Evolutionary conservation across 306 rosid genomes (phyloP), one percentile per base, ranked within the genome.

Genomic region (Spatholobus suberectus): DNA sequence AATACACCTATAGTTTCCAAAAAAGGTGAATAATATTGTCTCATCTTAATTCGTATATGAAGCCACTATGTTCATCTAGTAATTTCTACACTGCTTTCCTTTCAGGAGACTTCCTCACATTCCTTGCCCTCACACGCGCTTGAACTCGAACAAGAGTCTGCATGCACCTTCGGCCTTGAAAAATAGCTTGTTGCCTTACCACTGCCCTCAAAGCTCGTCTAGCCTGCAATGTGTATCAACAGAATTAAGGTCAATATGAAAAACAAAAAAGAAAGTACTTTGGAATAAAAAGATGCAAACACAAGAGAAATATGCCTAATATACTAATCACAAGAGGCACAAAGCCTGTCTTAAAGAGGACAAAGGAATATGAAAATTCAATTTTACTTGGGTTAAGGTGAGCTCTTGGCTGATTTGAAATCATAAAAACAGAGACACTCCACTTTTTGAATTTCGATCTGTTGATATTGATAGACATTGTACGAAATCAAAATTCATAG

Each of bases 81-180:
- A 86, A 59, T 71, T 85, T 74, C 81, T 85, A 83, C 20, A 47
- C 85, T 3, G 77, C 84, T 77, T 83, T 87, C 35, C 88, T 92
- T 83, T 87, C 89, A 44, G 87, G 79, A 5, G 92, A 88, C 5
- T 51, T 52, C 44, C 85, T 86, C n/a, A 82, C 97, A 74, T 82
- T 75, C 80, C 90, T 88, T 18, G 97, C 97, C 80, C 92, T 88
- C 9, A 90, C 92, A 49, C 80, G 86, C n/a, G 96, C 88, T 58
- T 96, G 96, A 78, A 94, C 99, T 62, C 95, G 84, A 79, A 94
- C 96, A 38, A 96, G 96, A 41, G 99, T 97, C 88, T 96, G 98
- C 99, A 93, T 96, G 74, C 99, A 96, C 88, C 89, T 90, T 35
- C 96, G 47, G 8, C 98, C 95, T 0, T 98, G 85, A 75, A 95